Evolutionary conservation across 805 yeast genomes (phyloP), one percentile per base, ranked within the genome.

Genomic region (Naumovozyma dairenensis): DNA sequence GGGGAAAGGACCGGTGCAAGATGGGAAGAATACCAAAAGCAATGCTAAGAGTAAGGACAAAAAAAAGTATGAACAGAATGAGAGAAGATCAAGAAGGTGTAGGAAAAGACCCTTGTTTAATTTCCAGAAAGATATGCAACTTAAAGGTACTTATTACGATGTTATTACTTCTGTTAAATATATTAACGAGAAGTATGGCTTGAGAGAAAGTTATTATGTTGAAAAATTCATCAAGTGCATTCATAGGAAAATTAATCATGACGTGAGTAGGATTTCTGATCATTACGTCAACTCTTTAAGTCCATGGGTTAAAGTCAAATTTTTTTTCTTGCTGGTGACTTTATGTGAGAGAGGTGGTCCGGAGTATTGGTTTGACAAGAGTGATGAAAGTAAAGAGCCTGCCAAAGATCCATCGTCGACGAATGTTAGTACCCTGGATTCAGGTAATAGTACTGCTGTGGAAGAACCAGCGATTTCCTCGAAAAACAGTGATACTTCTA

Each of bases 271-370:
- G 21, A 51, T 55, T 16, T 37, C 34, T 21, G 57, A 54, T 16
- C 34, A 38, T 4, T 48, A 43, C 19, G 40, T 46, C 6, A 44
- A 44, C 3, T 35, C 40, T 9, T 34, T 53, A 24, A 45, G 34
- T 21, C 55, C 57, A 2, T 49, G 54, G 59, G 45, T 46, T 9
- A 58, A 52, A 36, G 39, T 51, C 8, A 57, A 51, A 35, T 42
- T 49, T 13, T 57, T 53, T 31, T 39, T 51, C n/a, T 38, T 53
- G 30, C 38, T 53, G 27, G 59, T 49, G 6, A 52, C 55, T 1
- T 41, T 51, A 16, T 52, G 54, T 10, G 59, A 54, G 35, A 45
- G 54, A 38, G 60, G 62, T 31, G 62, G 62, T 0, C 59, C 62
- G 5, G 60, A 57, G 28, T 57, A 57, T 31, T 55, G 60, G 59